phyloP scores from a whole-genome alignment of 2,329 filamentous ascomycete genomes.

The Furcasterigmium sp. region DNA sequence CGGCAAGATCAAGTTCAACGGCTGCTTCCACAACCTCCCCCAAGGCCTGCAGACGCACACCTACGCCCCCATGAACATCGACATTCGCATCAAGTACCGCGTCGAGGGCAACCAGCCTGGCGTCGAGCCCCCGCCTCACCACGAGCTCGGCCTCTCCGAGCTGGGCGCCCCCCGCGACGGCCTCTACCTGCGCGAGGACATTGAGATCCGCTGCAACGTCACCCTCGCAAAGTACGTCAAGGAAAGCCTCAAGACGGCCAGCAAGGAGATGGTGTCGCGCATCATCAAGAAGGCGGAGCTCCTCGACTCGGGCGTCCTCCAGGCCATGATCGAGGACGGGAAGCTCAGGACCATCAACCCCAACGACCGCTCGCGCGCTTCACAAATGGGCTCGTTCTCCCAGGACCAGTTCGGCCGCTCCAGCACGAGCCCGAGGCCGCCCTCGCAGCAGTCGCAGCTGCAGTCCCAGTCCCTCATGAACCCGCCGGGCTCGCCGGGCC shows the following conservation, averaged over 20 bases:
- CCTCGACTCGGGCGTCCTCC: conserved; percentile 59
- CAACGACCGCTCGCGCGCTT: conserved; percentile 36
- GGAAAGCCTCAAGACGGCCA: conserved; percentile 59
- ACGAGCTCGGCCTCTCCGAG: conserved; percentile 54
- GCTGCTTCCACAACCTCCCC: conserved; percentile 67
- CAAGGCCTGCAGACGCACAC: conserved; percentile 69
- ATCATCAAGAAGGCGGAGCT: conserved; percentile 69
- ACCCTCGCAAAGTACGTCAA: conserved; percentile 62
- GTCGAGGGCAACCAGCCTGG: conserved; percentile 66
- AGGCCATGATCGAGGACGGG: conserved; percentile 63
- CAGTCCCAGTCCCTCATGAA: conserved; percentile 10
- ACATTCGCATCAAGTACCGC: conserved; percentile 63
- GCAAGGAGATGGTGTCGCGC: conserved; percentile 61
- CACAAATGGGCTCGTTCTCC: conserved; percentile 4
- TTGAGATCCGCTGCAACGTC: conserved; percentile 66
- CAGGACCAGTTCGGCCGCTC: neutral
- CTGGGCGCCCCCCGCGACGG: conserved; percentile 60
- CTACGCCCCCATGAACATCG: conserved; percentile 62
- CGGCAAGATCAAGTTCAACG: conserved; percentile 63
- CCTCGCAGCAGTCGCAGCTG: conserved; percentile 10
- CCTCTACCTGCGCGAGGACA: conserved; percentile 64
- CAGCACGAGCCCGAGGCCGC: neutral
- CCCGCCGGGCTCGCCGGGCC: conserved; percentile 21
- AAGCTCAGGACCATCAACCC: conserved; percentile 55
- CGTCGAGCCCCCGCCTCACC: conserved; percentile 53